Percentiles rank a stretch among this genome's conserved stretches.
Evolutionary conservation across 2,329 filamentous ascomycete genomes (phyloP).

Genomic region (Calonectria ilicicola): DNA sequence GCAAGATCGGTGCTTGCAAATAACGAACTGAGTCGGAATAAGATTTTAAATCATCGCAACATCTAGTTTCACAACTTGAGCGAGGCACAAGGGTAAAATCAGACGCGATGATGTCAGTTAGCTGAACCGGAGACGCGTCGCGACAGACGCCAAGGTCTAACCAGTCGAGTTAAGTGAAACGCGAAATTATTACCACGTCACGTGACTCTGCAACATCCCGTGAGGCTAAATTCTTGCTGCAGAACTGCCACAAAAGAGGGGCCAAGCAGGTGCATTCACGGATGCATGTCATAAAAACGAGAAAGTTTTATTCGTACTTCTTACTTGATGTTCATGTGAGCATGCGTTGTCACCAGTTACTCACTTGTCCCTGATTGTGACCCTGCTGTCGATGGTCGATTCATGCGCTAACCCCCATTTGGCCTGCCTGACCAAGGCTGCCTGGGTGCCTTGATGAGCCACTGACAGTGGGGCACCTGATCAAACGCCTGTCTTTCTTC

Average conservation of each 20-base stretch:
- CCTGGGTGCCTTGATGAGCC: constrained; percentile 29
- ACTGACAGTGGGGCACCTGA: constrained; percentile 34
- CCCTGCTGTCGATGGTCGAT: not conserved
- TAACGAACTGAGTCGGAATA: not conserved
- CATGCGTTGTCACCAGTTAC: not conserved
- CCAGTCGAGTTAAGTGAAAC: constrained; percentile 29
- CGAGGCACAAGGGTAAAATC: not conserved
- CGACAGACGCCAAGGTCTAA: constrained; percentile 14
- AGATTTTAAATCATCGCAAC: constrained; percentile 5
- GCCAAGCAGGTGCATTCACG: not conserved
- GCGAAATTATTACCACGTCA: constrained; percentile 48
- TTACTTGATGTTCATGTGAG: not conserved
- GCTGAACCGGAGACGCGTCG: constrained; percentile 19
- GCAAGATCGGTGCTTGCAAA: not conserved
- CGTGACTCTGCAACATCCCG: constrained; percentile 26
- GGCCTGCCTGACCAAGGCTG: constrained; percentile 23
- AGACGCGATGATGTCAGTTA: not conserved
- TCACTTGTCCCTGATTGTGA: not conserved
- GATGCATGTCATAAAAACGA: too few relatives aligned
- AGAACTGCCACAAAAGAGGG: not conserved
- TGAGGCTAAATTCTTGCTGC: not conserved
- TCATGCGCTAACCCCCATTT: constrained; percentile 28
- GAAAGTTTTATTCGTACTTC: not conserved
- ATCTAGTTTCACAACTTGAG: not conserved
- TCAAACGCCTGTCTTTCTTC: constrained; percentile 25